A percentile compares a stretch with the other conserved stretches of the same genome.
These are phyloP conservation scores for Cyclospora cayetanensis DNA, from an alignment of 169 alveolate species.

Conservation along the genomic window DNA sequence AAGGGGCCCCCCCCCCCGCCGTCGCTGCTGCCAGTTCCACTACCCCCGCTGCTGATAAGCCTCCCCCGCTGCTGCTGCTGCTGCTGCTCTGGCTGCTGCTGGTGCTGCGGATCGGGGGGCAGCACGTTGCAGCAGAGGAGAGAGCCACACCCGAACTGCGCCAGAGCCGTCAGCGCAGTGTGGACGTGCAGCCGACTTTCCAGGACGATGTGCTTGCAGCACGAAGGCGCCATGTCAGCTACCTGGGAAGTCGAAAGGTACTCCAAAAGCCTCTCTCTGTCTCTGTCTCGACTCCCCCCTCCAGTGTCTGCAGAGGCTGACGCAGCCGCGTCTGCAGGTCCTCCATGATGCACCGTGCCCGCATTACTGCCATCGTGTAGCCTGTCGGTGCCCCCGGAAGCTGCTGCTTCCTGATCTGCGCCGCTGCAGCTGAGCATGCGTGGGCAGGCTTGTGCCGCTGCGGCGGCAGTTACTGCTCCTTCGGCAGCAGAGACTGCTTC, in stretches of 20 bases:
- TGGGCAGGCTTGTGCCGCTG: too few relatives aligned
- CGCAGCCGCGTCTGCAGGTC: background rate
- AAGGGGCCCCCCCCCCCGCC: background rate
- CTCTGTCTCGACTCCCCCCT: background rate
- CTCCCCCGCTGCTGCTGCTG: background rate
- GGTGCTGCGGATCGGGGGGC: background rate
- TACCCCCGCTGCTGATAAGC: too few relatives aligned
- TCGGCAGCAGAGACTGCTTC: too few relatives aligned
- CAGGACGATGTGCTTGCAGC: background rate
- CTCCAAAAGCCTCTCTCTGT: background rate
- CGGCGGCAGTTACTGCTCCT: too few relatives aligned
- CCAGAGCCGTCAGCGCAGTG: background rate
- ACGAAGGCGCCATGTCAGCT: background rate
- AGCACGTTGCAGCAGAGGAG: background rate
- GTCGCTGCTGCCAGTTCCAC: too few relatives aligned
- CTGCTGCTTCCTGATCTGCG: background rate
- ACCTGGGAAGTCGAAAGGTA: background rate
- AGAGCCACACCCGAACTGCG: background rate
- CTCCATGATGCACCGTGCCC: background rate
- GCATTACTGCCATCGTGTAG: too few relatives aligned
- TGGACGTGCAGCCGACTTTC: background rate
- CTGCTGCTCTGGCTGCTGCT: background rate
- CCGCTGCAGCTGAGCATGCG: too few relatives aligned
- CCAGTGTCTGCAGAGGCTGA: too few relatives aligned
- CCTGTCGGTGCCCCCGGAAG: too few relatives aligned